Percentiles rank a stretch among this genome's conserved stretches.
Conservation (phyloP, 2,329 filamentous ascomycete species). For the Bipolaris sorokiniana region DNA sequence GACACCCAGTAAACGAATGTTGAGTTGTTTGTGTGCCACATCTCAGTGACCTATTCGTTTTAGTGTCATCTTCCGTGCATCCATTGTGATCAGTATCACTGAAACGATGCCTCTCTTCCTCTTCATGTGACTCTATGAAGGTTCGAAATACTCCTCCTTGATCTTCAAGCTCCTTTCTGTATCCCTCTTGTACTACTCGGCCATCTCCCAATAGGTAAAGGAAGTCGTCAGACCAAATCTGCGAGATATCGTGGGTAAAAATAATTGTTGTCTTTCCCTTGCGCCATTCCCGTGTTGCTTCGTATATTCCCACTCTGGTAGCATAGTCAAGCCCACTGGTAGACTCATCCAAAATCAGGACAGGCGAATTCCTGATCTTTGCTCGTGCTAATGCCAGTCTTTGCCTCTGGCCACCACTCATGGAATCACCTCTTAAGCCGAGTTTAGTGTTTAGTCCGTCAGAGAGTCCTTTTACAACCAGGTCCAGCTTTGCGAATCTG, state of each 20-base stretch:
- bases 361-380: constrained; percentile 73
- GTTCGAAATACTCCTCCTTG: constrained; percentile 55
- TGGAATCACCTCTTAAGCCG: constrained; percentile 69
- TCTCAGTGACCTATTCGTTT: no score
- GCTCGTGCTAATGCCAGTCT: constrained; percentile 81
- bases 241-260: constrained; percentile 86
- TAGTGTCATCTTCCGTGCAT: not conserved
- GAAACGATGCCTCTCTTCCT: constrained; percentile 10
- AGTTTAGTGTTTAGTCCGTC: constrained; percentile 74
- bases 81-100: constrained; percentile 11
- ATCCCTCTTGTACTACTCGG: constrained; percentile 71
- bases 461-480: constrained; percentile 70
- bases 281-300: constrained; percentile 78
- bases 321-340: constrained; percentile 84
- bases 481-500: constrained; percentile 70
- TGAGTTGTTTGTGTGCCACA: not conserved
- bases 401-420: constrained; percentile 88
- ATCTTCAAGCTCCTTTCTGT: constrained; percentile 61
- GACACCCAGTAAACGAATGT: not conserved
- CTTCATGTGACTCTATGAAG: constrained; percentile 25
- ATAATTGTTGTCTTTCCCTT: constrained; percentile 84
- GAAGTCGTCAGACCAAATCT: constrained; percentile 75
- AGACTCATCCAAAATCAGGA: constrained; percentile 86
- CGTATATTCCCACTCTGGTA: constrained; percentile 71
- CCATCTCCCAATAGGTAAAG: constrained; percentile 80